Conservation (phyloP, 163 green algal species). For the Chlamydomonas reinhardtii region DNA sequence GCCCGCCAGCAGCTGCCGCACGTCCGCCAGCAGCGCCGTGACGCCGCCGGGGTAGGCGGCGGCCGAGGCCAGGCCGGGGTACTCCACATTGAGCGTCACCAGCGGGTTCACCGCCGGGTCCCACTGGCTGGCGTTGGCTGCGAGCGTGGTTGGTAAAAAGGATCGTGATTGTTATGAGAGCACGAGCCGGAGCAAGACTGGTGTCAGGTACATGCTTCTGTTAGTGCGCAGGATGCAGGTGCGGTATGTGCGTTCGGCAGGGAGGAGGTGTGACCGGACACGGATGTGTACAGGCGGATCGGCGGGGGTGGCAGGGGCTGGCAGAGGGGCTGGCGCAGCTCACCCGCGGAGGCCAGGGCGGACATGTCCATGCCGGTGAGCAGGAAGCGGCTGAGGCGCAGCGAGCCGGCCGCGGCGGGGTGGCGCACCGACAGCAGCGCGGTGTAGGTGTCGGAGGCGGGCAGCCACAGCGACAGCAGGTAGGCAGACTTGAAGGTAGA, state of each 20-base stretch:
- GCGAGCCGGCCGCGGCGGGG: slow-evolving; percentile 25
- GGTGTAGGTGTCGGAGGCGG: slow-evolving; percentile 37
- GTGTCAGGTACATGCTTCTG: neutral
- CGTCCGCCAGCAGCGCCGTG: slow-evolving; percentile 23
- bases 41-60: slow-evolving; percentile 43
- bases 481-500: slow-evolving; percentile 39
- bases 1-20: slow-evolving; percentile 42
- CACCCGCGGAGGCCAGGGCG: neutral
- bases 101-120: slow-evolving; percentile 49
- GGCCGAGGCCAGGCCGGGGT: neutral
- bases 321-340: no score
- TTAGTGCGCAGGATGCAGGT: no score
- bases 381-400: slow-evolving; percentile 35
- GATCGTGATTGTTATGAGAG: no score
- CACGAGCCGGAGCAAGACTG: neutral
- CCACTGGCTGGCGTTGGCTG: slow-evolving; percentile 2
- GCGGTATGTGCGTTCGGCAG: no score
- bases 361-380: slow-evolving; percentile 19
- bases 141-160: neutral
- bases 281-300: no score
- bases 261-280: neutral
- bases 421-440: slow-evolving; percentile 49
- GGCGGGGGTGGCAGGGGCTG: no score
- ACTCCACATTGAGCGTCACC: slow-evolving; percentile 30
- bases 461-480: slow-evolving; percentile 37